A percentile compares a stretch with the other conserved stretches of the same genome.
Evolutionary conservation across 2,329 filamentous ascomycete species (phyloP).

Genomic region (Dactylellina cionopaga): DNA sequence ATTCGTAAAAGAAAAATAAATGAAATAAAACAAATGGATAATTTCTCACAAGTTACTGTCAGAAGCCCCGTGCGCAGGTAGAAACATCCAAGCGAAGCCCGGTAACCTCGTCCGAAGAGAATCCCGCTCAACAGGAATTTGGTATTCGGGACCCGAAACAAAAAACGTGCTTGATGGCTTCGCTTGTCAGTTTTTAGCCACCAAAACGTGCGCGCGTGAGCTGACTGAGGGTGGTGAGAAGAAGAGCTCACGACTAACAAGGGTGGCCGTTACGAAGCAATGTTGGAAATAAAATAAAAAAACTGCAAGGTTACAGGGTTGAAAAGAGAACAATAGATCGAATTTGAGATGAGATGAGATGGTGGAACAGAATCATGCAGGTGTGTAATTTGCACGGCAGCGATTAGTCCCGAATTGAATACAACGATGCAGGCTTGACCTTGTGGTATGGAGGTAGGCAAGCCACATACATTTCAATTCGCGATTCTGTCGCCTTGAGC

Average conservation of each 20-base stretch:
- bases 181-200: conserved; percentile 36
- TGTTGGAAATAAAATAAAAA: conserved; percentile 27
- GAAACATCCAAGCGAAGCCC: conserved; percentile 22
- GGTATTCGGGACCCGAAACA: conserved; percentile 32
- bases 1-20: conserved; percentile 4
- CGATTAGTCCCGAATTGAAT: no score
- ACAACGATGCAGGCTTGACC: not conserved
- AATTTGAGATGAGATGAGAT: not conserved
- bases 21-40: conserved; percentile 17
- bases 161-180: conserved; percentile 48
- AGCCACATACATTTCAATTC: no score
- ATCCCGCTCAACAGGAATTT: conserved; percentile 45
- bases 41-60: conserved; percentile 16
- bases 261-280: conserved; percentile 22
- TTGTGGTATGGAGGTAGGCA: no score
- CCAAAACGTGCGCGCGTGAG: conserved; percentile 18
- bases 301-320: conserved; percentile 20
- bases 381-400: conserved; percentile 16
- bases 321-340: not conserved
- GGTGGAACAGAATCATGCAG: not conserved
- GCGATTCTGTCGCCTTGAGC: not conserved
- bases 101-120: conserved; percentile 2
- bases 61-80: conserved; percentile 39
- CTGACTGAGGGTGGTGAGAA: no score
- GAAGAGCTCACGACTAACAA: conserved; percentile 20